Evolutionary conservation across 257 asterid genomes (phyloP).

Genomic region (Cynanchum wilfordii): DNA sequence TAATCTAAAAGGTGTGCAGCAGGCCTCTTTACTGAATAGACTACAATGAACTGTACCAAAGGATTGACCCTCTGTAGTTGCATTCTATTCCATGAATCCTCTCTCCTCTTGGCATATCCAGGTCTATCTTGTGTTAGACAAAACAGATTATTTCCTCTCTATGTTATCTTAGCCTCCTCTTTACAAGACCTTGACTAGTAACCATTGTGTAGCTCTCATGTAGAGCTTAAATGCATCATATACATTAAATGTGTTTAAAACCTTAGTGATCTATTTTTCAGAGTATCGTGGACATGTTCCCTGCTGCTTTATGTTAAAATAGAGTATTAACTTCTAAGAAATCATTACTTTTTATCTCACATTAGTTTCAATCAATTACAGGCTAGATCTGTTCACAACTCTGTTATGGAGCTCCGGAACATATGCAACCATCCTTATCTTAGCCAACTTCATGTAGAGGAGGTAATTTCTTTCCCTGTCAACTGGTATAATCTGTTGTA

Average conservation of each 20-base stretch:
- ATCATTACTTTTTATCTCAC: conserved; percentile 8
- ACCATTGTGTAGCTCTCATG: background rate
- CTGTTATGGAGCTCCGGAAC: conserved; percentile 98
- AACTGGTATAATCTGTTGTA: background rate
- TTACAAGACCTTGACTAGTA: background rate
- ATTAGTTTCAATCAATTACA: conserved; percentile 27
- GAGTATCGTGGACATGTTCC: background rate
- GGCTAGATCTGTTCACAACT: conserved; percentile 96
- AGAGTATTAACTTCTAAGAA: background rate
- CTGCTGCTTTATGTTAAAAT: background rate
- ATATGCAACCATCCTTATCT: conserved; percentile 99
- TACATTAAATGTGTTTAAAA: background rate
- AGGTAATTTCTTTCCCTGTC: conserved; percentile 48
- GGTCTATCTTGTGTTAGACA: background rate
- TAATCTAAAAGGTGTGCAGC: background rate
- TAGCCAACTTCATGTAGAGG: conserved; percentile 97
- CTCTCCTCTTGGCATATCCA: background rate
- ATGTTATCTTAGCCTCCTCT: background rate
- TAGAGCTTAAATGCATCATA: background rate
- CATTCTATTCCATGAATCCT: background rate
- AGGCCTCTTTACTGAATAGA: background rate
- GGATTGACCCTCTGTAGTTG: background rate
- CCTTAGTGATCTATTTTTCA: background rate
- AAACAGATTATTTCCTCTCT: background rate
- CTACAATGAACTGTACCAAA: background rate